Evolutionary conservation across 129 eudicot species (phyloP), one percentile per base, ranked within the genome.

Genomic region (Artemisia annua): DNA sequence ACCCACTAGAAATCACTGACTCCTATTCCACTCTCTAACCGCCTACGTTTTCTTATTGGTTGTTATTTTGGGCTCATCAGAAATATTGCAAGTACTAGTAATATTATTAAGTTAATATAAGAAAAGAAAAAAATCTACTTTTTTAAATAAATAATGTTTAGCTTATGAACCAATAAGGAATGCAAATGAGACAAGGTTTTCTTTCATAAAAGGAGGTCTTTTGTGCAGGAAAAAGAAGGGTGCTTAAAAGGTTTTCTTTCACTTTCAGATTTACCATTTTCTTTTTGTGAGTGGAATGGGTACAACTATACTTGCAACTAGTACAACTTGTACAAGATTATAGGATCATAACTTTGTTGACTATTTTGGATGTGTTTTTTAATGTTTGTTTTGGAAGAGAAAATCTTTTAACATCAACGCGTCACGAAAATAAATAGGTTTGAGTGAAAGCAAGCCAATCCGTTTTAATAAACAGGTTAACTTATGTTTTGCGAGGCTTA

Each of bases 21-120:
- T 87, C 91, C 89, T 84, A 75, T 93, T 90, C 96, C 96, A 82
- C 93, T 78, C 81, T 87, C 81, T 82, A 89, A 93, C 96, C 92
- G 92, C 90, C 92, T 89, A 82, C 80, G 82, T 43, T 83, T 79
- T 87, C 78, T 75, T 44, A 90, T 90, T 94, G 94, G 97, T 74
- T 63, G 81, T 74, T 81, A 54, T 69, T 7, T 54, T 51, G 66
- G 83, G 74, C 80, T 74, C 74, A 76, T 66, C 82, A 74, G 78
- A 69, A 61, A 59, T 46, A 63, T 39, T 62, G 81, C 69, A 78
- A 59, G 60, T 76, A 75, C 75, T 53, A 48, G 79, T 52, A 30
- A 59, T 56, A 24, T 56, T 30, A 30, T 51, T 52, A 16, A 10
- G 44, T 13, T 58, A 62, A 28, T 20, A 17, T 59, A 22, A n/a